phyloP scores from a whole-genome alignment of 2,329 filamentous ascomycete species.

The Cladosporium cucumerinum region DNA sequence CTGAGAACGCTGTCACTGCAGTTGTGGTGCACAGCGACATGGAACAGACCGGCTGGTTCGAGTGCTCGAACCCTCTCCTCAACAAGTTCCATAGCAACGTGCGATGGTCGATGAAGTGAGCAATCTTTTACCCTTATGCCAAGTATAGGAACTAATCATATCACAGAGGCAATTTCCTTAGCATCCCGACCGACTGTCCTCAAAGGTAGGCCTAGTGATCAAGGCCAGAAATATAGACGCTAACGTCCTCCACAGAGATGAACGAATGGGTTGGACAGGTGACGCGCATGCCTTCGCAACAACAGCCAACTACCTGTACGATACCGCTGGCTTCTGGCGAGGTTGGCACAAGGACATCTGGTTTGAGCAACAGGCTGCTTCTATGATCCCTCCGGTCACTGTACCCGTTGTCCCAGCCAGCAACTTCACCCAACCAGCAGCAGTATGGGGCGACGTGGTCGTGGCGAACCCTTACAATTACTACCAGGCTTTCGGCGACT shows the following conservation, averaged over 20 bases:
- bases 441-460: conserved; percentile 41
- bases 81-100: conserved; percentile 57
- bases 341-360: conserved; percentile 51
- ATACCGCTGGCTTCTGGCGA: conserved; percentile 50
- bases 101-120: conserved; percentile 52
- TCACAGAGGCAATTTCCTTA: conserved; percentile 52
- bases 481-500: conserved; percentile 36
- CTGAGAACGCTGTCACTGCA: conserved; percentile 31
- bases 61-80: conserved; percentile 50
- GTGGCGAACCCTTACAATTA: conserved; percentile 38
- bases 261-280: conserved; percentile 55
- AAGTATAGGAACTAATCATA: neutral
- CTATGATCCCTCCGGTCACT: conserved; percentile 25
- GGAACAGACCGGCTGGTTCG: conserved; percentile 48
- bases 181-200: conserved; percentile 57
- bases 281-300: conserved; percentile 51
- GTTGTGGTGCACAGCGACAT: conserved; percentile 54
- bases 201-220: conserved; percentile 31
- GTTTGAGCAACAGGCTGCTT: conserved; percentile 33
- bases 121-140: neutral
- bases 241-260: conserved; percentile 39
- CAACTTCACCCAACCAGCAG: conserved; percentile 24
- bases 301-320: conserved; percentile 53
- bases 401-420: conserved; percentile 16
- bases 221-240: neutral